Percentiles rank a stretch among this genome's conserved stretches.
phyloP scores from a whole-genome alignment of 2,329 filamentous ascomycete species.

The Colletotrichum sp. region DNA sequence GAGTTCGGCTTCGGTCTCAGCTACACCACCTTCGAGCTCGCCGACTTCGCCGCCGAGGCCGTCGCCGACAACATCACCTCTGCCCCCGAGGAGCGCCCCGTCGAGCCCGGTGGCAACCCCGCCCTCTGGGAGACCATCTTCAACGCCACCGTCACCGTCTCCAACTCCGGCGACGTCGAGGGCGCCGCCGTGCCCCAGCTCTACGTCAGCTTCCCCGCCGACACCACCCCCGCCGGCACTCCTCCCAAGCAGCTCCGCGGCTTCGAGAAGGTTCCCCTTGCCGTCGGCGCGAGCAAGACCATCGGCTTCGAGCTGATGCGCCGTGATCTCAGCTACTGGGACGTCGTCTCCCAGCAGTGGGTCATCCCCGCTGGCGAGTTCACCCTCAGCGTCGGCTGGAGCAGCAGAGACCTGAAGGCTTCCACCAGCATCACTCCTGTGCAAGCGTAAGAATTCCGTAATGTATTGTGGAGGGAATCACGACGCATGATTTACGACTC shows the following conservation, averaged over 20 bases:
- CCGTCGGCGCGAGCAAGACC: constrained; percentile 40
- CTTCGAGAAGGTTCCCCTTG: constrained; percentile 55
- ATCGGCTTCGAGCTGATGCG: constrained; percentile 52
- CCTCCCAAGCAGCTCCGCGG: constrained; percentile 54
- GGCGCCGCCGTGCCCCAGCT: constrained; percentile 60
- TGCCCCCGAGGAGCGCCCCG: constrained; percentile 27
- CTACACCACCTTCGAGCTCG: constrained; percentile 68
- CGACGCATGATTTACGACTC: constrained; percentile 7
- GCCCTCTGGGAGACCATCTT: constrained; percentile 59
- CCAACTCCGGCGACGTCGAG: constrained; percentile 54
- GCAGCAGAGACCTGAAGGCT: constrained; percentile 27
- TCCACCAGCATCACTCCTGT: constrained; percentile 15
- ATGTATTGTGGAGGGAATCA: neutral
- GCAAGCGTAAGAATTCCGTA: neutral
- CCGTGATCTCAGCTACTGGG: constrained; percentile 55
- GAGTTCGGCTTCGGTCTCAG: constrained; percentile 74
- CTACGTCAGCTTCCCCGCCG: constrained; percentile 51
- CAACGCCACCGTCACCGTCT: constrained; percentile 49
- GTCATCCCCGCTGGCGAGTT: constrained; percentile 36
- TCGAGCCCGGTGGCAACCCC: constrained; percentile 59
- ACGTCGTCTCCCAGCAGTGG: constrained; percentile 48
- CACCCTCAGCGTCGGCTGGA: constrained; percentile 33
- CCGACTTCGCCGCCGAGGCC: constrained; percentile 29
- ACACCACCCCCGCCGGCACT: constrained; percentile 42
- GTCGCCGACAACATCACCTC: constrained; percentile 29